A percentile compares a stretch with the other conserved stretches of the same genome.
These are phyloP conservation scores for Xerocomellus amylosporus DNA, from an alignment of 768 basidiomycete species.

Conservation along the genomic window DNA sequence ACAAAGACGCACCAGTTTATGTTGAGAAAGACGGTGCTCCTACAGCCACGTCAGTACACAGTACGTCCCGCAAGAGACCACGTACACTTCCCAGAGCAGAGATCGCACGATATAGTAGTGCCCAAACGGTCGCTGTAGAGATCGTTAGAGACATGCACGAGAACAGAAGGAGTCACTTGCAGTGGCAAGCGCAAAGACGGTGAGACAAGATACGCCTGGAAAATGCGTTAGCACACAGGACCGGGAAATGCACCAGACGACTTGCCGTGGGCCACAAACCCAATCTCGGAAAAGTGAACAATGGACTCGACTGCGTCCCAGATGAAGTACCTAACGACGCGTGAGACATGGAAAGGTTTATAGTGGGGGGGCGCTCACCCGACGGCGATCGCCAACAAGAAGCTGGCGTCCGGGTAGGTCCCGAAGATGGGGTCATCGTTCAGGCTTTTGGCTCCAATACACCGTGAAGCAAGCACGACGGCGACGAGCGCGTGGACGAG, in stretches of 20 bases:
- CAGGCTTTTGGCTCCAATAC: constrained; percentile 47
- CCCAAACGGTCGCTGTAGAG: constrained; percentile 63
- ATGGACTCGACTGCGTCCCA: constrained; percentile 80
- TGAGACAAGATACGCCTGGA: constrained; percentile 58
- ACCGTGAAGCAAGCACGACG: constrained; percentile 58
- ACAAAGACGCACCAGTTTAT: constrained; percentile 66
- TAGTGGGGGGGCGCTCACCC: constrained; percentile 46
- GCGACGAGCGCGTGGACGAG: constrained; percentile 69
- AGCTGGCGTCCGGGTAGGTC: constrained; percentile 58
- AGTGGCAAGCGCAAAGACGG: constrained; percentile 66
- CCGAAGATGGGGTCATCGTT: constrained; percentile 70
- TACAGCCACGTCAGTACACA: constrained; percentile 22
- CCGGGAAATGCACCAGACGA: background rate
- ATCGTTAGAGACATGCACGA: constrained; percentile 2
- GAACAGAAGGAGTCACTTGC: constrained; percentile 41
- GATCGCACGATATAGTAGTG: constrained; percentile 77
- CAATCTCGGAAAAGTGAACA: constrained; percentile 64
- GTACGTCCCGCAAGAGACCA: constrained; percentile 1
- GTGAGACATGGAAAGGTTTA: background rate
- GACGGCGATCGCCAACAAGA: constrained; percentile 63
- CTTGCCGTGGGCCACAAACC: constrained; percentile 76
- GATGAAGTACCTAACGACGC: constrained; percentile 59
- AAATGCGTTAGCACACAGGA: background rate
- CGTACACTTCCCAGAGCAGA: constrained; percentile 78
- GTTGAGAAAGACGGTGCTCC: constrained; percentile 85